phyloP scores from a whole-genome alignment of 2,329 filamentous ascomycete genomes.

The Davidsoniella neocaledoniae region DNA sequence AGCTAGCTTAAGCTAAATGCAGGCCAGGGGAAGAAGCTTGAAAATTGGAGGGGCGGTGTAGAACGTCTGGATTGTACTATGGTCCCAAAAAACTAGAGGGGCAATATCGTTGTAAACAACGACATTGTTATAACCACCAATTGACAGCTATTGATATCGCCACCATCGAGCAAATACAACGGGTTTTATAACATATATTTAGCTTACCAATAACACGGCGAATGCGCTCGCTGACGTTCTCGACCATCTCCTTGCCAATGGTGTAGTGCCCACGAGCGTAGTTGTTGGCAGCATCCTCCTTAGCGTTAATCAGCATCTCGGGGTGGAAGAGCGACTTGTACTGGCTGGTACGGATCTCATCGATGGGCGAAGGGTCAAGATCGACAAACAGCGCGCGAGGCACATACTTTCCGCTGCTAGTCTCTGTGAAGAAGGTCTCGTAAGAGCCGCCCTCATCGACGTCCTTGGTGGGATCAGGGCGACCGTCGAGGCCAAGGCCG shows the following conservation, averaged over 20 bases:
- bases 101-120: not conserved
- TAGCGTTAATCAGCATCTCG: constrained; percentile 54
- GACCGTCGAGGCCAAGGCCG: constrained; percentile 48
- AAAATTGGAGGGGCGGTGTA: constrained; percentile 3
- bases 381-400: constrained; percentile 58
- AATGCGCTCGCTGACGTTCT: constrained; percentile 51
- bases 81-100: not conserved
- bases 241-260: constrained; percentile 61
- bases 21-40: not conserved
- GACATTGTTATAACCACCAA: not conserved
- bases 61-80: not conserved
- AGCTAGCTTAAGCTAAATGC: not conserved
- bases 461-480: constrained; percentile 45
- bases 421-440: constrained; percentile 62
- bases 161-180: not conserved
- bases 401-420: constrained; percentile 53
- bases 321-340: constrained; percentile 59
- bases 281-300: constrained; percentile 65
- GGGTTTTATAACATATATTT: not conserved
- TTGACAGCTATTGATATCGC: not conserved
- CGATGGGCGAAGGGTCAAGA: constrained; percentile 55
- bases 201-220: constrained; percentile 49
- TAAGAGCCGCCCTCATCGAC: constrained; percentile 45
- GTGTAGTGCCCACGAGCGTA: constrained; percentile 63
- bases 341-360: constrained; percentile 52